A percentile compares a stretch with the other conserved stretches of the same genome.
These are phyloP conservation scores for Wickerhamomyces chambardii DNA, from an alignment of 805 yeast species.

Conservation along the genomic window DNA sequence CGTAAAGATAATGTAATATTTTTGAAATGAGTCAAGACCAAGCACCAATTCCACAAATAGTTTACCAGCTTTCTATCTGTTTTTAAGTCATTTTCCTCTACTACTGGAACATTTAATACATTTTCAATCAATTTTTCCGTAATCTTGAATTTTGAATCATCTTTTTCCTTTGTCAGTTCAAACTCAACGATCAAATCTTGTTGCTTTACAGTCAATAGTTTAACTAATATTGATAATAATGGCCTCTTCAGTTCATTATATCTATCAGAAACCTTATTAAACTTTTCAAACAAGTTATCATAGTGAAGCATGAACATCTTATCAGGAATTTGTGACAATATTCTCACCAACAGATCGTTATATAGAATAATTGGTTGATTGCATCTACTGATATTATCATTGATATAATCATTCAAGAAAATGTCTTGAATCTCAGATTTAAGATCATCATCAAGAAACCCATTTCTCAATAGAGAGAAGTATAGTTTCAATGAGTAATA, in stretches of 20 bases:
- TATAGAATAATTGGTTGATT: slow-evolving; percentile 25
- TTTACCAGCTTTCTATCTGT: slow-evolving; percentile 25
- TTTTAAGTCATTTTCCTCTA: slow-evolving; percentile 25
- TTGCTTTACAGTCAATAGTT: slow-evolving; percentile 36
- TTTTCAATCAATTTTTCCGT: slow-evolving; percentile 26
- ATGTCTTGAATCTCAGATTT: slow-evolving; percentile 27
- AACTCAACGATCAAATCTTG: slow-evolving; percentile 55
- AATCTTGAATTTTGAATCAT: slow-evolving; percentile 16
- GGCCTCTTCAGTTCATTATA: slow-evolving; percentile 34
- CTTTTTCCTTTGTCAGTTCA: slow-evolving; percentile 34
- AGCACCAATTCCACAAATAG: slow-evolving; percentile 62
- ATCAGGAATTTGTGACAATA: slow-evolving; percentile 20
- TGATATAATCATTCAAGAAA: slow-evolving; percentile 31
- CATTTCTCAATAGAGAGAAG: slow-evolving; percentile 17
- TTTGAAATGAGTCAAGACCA: slow-evolving; percentile 52
- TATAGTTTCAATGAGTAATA: slow-evolving; percentile 37
- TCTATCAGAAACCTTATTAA: slow-evolving; percentile 13
- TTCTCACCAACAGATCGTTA: slow-evolving; percentile 26
- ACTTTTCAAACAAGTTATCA: slow-evolving; percentile 24
- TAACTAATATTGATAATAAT: slow-evolving; percentile 27
- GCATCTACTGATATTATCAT: slow-evolving; percentile 10
- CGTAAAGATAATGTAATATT: slow-evolving; percentile 59
- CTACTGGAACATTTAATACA: slow-evolving; percentile 19
- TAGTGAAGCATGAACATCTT: slow-evolving; percentile 23
- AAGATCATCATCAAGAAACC: slow-evolving; percentile 18